Evolutionary conservation across 2,329 filamentous ascomycete species (phyloP).

Genomic region (Xylariaceae sp.): DNA sequence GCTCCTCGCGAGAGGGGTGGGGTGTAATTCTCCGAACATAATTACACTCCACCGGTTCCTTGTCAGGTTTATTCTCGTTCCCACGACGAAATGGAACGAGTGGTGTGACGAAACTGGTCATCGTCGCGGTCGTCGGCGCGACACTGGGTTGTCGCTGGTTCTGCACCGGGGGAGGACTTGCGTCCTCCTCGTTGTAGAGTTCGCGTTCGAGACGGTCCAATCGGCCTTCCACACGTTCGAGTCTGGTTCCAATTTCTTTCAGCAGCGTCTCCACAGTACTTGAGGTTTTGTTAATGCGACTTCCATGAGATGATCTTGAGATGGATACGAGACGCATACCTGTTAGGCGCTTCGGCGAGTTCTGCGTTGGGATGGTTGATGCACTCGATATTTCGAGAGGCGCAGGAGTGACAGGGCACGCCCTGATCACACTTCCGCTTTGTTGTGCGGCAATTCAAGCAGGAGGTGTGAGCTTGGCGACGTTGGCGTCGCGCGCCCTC

Average conservation of each 20-base stretch:
- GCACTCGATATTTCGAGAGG: conserved; percentile 26
- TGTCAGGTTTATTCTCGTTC: too few relatives aligned
- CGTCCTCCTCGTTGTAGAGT: conserved; percentile 19
- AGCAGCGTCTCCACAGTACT: not conserved
- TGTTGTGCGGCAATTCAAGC: conserved; percentile 31
- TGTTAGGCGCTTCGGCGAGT: not conserved
- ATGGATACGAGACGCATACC: conserved; percentile 5
- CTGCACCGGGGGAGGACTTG: too few relatives aligned
- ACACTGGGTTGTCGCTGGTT: too few relatives aligned
- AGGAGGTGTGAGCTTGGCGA: conserved; percentile 32
- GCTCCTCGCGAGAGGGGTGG: too few relatives aligned
- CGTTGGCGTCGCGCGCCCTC: conserved; percentile 1
- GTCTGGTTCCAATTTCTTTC: too few relatives aligned
- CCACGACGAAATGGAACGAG: too few relatives aligned
- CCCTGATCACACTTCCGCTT: conserved; percentile 33
- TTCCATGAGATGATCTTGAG: not conserved
- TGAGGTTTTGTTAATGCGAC: conserved; percentile 1
- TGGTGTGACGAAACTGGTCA: too few relatives aligned
- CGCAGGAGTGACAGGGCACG: conserved; percentile 29
- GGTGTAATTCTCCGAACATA: too few relatives aligned
- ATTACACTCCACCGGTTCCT: too few relatives aligned
- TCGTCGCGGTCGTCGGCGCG: too few relatives aligned
- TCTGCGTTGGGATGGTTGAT: conserved; percentile 10
- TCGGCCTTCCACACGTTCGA: not conserved
- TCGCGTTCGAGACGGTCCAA: conserved; percentile 28